Base-by-base conservation (phyloP, 306 rosid species). In the Hippophae rhamnoides region DNA sequence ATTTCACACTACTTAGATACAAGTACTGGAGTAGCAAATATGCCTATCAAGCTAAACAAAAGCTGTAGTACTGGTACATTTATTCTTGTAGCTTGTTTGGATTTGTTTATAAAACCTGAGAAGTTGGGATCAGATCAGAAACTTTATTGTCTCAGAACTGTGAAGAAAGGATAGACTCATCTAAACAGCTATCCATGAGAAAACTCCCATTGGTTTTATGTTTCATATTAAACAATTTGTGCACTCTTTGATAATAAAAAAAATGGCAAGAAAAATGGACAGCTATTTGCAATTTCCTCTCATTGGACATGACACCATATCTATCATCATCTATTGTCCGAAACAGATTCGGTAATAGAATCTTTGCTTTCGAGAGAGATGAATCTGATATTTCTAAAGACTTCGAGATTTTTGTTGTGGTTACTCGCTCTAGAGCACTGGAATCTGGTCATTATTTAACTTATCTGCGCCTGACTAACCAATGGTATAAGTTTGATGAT, bases 41-140 rank as follows among this genome's bases (percentile, higher is more conserved):
- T 78, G 73, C 61, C 64, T n/a, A 43, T 31, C 31, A 86, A 81
- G 76, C 55, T 49, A 31, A 69, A 65, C 48, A 83, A 66, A 56
- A 68, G 67, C 60, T 74, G 67, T 38, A 72, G 70, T 63, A 18
- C 23, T 18, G 23, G 23, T 18, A 56, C 67, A 66, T 86, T 86
- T 11, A 81, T 86, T 5, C 89, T 89, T 57, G 58, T 65, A 0
- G 86, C 95, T 63, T 89, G 95, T 76, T 82, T 89, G 64, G 95
- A 86, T 60, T 79, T 80, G 77, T 89, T 86, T 69, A 89, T 95
- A 5, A 74, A 75, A 69, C 95, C 89, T 7, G 97, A 89, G 72
- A 86, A 86, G 83, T 82, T 89, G 79, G 97, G 97, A n/a, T 76
- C 97, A 7, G 97, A 89, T 74, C 97, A 86, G 84, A 89, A 89